Conservation (phyloP, 345 rosid genomes). For the Dovyalis caffra region DNA sequence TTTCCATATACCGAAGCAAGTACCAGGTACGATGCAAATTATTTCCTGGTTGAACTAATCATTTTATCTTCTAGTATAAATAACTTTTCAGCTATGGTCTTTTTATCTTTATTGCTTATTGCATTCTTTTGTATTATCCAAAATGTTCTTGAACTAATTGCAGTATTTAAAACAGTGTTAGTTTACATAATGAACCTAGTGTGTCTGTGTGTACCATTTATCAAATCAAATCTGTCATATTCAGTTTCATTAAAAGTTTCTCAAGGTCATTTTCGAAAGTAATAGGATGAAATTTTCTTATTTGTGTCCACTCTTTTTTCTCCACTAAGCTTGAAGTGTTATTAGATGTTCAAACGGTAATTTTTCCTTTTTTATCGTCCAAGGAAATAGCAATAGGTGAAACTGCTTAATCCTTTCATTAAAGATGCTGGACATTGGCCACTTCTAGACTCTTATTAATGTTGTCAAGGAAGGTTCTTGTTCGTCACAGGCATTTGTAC, state of each 20-base stretch:
- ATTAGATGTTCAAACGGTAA: neutral
- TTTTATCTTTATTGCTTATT: neutral
- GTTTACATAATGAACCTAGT: neutral
- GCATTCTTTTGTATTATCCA: neutral
- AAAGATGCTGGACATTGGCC: neutral
- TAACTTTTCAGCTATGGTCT: neutral
- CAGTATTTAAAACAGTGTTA: neutral
- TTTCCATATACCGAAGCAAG: conserved; percentile 27
- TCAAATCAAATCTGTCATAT: neutral
- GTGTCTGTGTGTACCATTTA: neutral
- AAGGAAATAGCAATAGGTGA: neutral
- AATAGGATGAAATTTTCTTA: neutral
- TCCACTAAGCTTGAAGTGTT: neutral
- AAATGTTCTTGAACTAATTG: neutral
- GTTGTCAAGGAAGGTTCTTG: neutral
- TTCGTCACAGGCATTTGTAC: neutral
- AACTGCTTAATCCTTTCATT: neutral
- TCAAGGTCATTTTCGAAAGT: neutral
- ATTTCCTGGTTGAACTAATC: neutral
- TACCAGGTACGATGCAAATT: conserved; percentile 12
- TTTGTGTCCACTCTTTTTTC: neutral
- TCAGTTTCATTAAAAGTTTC: neutral
- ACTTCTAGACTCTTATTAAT: neutral
- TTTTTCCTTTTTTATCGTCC: neutral
- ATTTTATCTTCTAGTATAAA: neutral